Evolutionary conservation across 176 grass and related monocot species (phyloP).

Genomic region (Oryza meyeriana): DNA sequence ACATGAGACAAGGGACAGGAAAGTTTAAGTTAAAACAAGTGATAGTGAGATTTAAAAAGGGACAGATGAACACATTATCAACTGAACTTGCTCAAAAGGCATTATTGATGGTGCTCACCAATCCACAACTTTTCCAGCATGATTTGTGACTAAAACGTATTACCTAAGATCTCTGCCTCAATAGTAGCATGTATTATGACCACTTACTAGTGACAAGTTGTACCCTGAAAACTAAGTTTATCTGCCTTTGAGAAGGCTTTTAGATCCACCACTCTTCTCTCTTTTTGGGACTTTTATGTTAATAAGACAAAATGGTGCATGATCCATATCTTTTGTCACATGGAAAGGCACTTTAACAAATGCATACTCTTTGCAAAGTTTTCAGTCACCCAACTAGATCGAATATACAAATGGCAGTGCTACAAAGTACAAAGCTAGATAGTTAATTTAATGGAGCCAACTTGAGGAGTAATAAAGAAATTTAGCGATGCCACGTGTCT

Average conservation of each 20-base stretch:
- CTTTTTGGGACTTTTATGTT: not conserved
- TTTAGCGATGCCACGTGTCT: not conserved
- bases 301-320: conserved; percentile 38
- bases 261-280: not conserved
- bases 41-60: not conserved
- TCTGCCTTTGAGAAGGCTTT: conserved; percentile 8
- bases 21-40: conserved; percentile 24
- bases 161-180: conserved; percentile 1
- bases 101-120: conserved; percentile 3
- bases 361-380: not conserved
- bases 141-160: conserved; percentile 30
- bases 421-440: conserved; percentile 29
- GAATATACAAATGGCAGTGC: not conserved
- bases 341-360: conserved; percentile 37
- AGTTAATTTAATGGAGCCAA: conserved; percentile 12
- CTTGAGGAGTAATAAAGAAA: conserved; percentile 4
- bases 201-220: conserved; percentile 2
- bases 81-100: conserved; percentile 20
- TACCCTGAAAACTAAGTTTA: conserved; percentile 33
- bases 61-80: conserved; percentile 9
- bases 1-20: conserved; percentile 9
- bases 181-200: not conserved
- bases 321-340: conserved; percentile 36
- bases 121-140: conserved; percentile 11
- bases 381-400: conserved; percentile 19